A percentile compares a stretch with the other conserved stretches of the same genome.
Conservation (phyloP, 148 eudicot species). For the Agrostemma githago region DNA sequence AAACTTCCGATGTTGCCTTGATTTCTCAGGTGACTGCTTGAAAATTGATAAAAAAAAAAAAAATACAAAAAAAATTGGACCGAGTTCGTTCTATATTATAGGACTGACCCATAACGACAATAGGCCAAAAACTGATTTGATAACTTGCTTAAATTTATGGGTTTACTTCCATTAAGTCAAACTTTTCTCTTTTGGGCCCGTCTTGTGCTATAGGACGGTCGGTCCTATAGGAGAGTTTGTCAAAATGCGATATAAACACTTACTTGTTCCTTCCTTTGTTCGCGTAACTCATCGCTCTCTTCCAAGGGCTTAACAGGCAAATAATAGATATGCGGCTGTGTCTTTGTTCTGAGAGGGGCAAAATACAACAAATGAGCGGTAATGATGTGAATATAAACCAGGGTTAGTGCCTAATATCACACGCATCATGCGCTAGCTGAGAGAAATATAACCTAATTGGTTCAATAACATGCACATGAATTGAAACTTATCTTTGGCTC, state of each 20-base stretch:
- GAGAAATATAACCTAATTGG: conserved; percentile 40
- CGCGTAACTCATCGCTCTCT: conserved; percentile 38
- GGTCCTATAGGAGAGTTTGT: background rate
- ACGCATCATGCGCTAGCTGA: conserved; percentile 28
- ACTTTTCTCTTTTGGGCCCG: no score
- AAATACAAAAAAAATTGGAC: no score
- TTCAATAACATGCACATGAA: conserved; percentile 63
- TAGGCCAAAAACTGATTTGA: no score
- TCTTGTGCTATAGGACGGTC: no score
- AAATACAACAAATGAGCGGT: conserved; percentile 22
- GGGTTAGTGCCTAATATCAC: conserved; percentile 30
- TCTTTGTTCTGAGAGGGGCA: conserved; percentile 68
- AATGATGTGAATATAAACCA: background rate
- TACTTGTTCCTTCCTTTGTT: conserved; percentile 79
- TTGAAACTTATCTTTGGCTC: conserved; percentile 98
- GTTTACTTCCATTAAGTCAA: no score
- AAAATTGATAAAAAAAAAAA: background rate
- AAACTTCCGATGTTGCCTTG: background rate
- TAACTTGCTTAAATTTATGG: no score
- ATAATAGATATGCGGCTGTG: conserved; percentile 86
- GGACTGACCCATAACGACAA: no score
- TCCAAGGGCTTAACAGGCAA: conserved; percentile 68
- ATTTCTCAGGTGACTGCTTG: background rate
- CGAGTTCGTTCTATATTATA: no score
- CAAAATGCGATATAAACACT: conserved; percentile 11